Conservation (phyloP, 495 filamentous ascomycete species). For the Delitschia confertaspora region DNA sequence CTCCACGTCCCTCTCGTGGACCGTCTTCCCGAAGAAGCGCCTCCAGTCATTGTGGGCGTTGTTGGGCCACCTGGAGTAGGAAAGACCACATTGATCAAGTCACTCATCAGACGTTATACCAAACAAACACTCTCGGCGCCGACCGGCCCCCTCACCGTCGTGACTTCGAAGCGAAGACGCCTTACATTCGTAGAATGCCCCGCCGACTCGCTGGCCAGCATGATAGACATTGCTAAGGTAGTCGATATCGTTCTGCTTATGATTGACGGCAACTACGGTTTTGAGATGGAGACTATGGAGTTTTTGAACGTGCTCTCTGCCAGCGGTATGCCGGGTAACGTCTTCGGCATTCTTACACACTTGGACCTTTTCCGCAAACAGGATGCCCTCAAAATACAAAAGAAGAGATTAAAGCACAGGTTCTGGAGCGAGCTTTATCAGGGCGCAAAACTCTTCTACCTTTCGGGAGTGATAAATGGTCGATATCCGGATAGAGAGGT, state of each 20-base stretch:
- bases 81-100: conserved; percentile 78
- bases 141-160: conserved; percentile 83
- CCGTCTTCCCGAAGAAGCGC: conserved; percentile 89
- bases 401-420: conserved; percentile 90
- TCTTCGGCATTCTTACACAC: conserved; percentile 95
- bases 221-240: conserved; percentile 93
- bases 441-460: conserved; percentile 91
- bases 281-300: conserved; percentile 99
- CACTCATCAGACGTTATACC: conserved; percentile 84
- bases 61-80: conserved; percentile 90
- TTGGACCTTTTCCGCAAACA: conserved; percentile 92
- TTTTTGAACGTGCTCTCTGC: conserved; percentile 84
- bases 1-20: conserved; percentile 94
- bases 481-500: conserved; percentile 95
- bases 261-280: conserved; percentile 97
- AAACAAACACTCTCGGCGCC: conserved; percentile 89
- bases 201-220: conserved; percentile 79
- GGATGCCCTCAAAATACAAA: conserved; percentile 75
- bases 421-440: conserved; percentile 96
- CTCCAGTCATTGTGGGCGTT: conserved; percentile 81
- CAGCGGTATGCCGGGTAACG: conserved; percentile 94
- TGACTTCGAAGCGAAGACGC: conserved; percentile 85
- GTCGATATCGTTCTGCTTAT: conserved; percentile 93
- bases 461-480: conserved; percentile 91
- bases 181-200: conserved; percentile 96